Base-by-base conservation (phyloP, 2,329 filamentous ascomycete species). In the Westerdykella aurantiaca region DNA sequence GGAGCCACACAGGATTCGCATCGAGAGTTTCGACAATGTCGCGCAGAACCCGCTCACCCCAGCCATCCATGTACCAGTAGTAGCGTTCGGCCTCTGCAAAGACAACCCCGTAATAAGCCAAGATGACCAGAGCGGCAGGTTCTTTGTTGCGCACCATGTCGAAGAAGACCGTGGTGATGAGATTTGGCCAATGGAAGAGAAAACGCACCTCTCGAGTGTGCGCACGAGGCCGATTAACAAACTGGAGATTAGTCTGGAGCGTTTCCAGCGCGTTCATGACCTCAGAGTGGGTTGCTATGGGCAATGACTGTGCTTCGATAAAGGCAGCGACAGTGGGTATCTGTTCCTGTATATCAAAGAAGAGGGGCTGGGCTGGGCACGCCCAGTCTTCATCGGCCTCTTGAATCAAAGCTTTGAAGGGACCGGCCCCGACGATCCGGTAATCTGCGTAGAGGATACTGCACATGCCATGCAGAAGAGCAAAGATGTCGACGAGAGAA, bases 61-160 rank as follows among this genome's bases (percentile, higher is more conserved):
- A 65, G 1, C 61, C 63, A 2, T 60, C 44, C 45, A 68, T 56
- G 70, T 68, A 69, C 69, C 58, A 72, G 57, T 63, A 68, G 11
- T 50, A 45, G 53, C 53, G 45, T 43, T 69, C 67, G 5, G 66
- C 52, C 5, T 52, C 53, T 17, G 59, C 56, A 2, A 71, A 48
- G 6, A 68, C 48, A 11, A 66, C 56, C 12, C 63, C 58, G 44
- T 69, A 72, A 41, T 69, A 57, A 37, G 68, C 64, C 12, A 72
- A 43, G 17, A 72, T 45, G 2, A 66, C 57, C 16, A 72, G 48
- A 2, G 67, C 64, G 1, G 58, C 60, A 6, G 66, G 56, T 13
- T 66, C 54, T 17, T 53, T 51, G 31, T 60, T 51, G 5, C 60
- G 59, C 1, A 71, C 44, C 37, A 63, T 42, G 1, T 46, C 43